Percentiles rank a stretch among this genome's conserved stretches.
Evolutionary conservation across 1,139 yeast genomes (phyloP).

Genomic region (Debaryomyces sp.): DNA sequence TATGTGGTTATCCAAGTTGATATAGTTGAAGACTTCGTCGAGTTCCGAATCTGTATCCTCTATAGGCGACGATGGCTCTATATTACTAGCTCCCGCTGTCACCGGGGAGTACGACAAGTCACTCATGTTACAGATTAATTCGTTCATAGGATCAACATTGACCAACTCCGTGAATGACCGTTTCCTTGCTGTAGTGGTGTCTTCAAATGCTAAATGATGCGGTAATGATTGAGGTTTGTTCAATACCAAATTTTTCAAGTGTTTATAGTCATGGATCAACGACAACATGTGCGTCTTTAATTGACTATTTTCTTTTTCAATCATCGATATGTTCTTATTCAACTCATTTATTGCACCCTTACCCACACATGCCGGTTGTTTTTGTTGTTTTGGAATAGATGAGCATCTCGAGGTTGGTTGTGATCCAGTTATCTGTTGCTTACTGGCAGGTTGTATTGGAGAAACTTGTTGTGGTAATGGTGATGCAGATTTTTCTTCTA

Average conservation of each 20-base stretch:
- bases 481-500: slow-evolving; percentile 2
- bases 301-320: slow-evolving; percentile 39
- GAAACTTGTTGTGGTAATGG: slow-evolving; percentile 76
- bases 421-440: slow-evolving; percentile 4
- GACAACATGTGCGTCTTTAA: slow-evolving; percentile 40
- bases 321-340: slow-evolving; percentile 26
- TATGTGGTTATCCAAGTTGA: slow-evolving; percentile 22
- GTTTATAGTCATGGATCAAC: slow-evolving; percentile 47
- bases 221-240: slow-evolving; percentile 16
- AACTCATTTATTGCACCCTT: slow-evolving; percentile 9
- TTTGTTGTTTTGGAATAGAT: neutral
- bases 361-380: neutral
- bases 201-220: slow-evolving; percentile 10
- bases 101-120: slow-evolving; percentile 25
- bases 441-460: slow-evolving; percentile 59
- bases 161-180: slow-evolving; percentile 33
- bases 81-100: neutral
- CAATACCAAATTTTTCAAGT: slow-evolving; percentile 37
- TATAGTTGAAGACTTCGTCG: slow-evolving; percentile 22
- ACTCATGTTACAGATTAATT: slow-evolving; percentile 30
- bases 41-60: slow-evolving; percentile 20
- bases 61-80: slow-evolving; percentile 11
- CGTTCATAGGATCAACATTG: slow-evolving; percentile 23
- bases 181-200: slow-evolving; percentile 22
- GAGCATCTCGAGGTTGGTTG: slow-evolving; percentile 4